phyloP scores from a whole-genome alignment of 2,329 filamentous ascomycete species.

The Phaeosphaeriaceae sp. region DNA sequence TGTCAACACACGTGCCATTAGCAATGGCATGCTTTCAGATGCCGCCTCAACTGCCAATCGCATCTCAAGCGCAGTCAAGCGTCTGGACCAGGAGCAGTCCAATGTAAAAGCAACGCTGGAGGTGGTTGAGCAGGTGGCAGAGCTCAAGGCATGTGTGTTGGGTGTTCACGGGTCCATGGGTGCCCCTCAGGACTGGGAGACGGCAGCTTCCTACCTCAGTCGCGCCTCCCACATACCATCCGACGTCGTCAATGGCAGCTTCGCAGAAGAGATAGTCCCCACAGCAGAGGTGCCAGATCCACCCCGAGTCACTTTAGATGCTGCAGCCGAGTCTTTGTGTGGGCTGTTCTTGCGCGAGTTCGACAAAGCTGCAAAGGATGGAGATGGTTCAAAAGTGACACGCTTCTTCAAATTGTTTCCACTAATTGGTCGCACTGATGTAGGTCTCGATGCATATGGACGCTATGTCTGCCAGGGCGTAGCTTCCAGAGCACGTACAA shows the following conservation, averaged over 20 bases:
- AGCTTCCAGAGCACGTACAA: slow-evolving; percentile 79
- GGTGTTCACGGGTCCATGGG: slow-evolving; percentile 97
- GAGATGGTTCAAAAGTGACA: slow-evolving; percentile 88
- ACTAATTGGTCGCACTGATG: slow-evolving; percentile 84
- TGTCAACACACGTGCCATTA: slow-evolving; percentile 80
- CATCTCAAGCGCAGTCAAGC: slow-evolving; percentile 84
- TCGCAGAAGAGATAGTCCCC: slow-evolving; percentile 90
- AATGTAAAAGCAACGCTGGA: slow-evolving; percentile 88
- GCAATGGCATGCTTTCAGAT: slow-evolving; percentile 87
- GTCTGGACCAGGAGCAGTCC: slow-evolving; percentile 88
- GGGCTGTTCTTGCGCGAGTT: slow-evolving; percentile 92
- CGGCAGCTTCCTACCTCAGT: slow-evolving; percentile 86
- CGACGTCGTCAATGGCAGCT: slow-evolving; percentile 79
- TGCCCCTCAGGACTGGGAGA: slow-evolving; percentile 98
- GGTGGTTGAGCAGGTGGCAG: slow-evolving; percentile 94
- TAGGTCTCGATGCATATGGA: slow-evolving; percentile 92
- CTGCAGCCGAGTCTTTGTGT: slow-evolving; percentile 87
- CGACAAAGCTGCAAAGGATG: slow-evolving; percentile 84
- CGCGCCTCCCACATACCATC: slow-evolving; percentile 82
- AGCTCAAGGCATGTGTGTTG: slow-evolving; percentile 94
- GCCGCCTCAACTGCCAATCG: slow-evolving; percentile 85
- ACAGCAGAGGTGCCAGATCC: slow-evolving; percentile 94
- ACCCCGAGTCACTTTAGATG: slow-evolving; percentile 83
- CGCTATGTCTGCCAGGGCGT: slow-evolving; percentile 96
- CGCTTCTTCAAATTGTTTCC: slow-evolving; percentile 98